These are phyloP conservation scores for Colletotrichum sp. DNA, from an alignment of 2,329 filamentous ascomycete species.

Conservation along the genomic window DNA sequence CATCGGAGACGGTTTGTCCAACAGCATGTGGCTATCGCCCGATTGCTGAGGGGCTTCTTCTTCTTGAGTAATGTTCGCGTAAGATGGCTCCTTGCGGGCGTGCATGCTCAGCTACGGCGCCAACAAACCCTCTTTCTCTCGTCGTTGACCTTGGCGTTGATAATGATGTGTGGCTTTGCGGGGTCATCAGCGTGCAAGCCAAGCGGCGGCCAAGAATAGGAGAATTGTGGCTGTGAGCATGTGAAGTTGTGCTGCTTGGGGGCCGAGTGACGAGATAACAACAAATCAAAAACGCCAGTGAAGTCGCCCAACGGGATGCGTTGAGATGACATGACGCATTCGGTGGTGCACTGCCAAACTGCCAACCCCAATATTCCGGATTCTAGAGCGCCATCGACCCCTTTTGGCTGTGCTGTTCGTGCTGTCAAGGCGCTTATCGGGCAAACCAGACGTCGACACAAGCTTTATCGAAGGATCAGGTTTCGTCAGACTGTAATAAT, in stretches of 20 bases:
- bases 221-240: slow-evolving; percentile 10
- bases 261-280: neutral
- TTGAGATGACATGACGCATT: neutral
- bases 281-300: neutral
- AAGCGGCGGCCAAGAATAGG: neutral
- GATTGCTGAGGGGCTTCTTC: neutral
- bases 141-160: slow-evolving; percentile 9
- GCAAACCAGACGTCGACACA: neutral
- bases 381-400: neutral
- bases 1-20: neutral
- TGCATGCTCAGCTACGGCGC: neutral
- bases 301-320: neutral
- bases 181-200: slow-evolving; percentile 1
- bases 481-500: neutral
- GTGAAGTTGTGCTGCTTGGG: neutral
- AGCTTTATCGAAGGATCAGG: neutral
- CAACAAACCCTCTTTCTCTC: neutral
- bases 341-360: neutral
- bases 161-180: slow-evolving; percentile 13
- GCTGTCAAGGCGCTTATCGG: neutral
- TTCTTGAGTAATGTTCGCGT: neutral
- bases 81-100: neutral
- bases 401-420: neutral
- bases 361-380: neutral
- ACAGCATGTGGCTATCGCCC: neutral